These are phyloP conservation scores for Penicillium aurantiogriseum DNA, from an alignment of 2,329 filamentous ascomycete species.

Conservation along the genomic window DNA sequence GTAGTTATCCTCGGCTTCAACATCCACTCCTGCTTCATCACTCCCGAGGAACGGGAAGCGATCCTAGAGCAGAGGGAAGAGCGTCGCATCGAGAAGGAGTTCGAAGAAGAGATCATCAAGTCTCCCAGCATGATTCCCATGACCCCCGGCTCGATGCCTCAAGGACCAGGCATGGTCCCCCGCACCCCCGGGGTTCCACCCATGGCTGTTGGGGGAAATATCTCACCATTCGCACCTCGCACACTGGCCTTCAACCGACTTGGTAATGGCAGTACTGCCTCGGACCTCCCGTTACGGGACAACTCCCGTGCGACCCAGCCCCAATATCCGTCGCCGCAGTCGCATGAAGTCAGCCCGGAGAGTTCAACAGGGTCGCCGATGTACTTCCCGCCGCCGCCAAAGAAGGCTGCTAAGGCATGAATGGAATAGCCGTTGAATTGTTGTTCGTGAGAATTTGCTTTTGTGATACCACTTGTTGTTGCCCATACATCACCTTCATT, in stretches of 20 bases:
- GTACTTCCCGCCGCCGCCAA: constrained; percentile 47
- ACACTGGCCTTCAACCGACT: constrained; percentile 45
- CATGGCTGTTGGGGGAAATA: constrained; percentile 21
- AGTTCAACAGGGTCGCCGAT: constrained; percentile 22
- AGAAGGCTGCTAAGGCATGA: constrained; percentile 36
- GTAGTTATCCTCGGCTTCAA: constrained; percentile 49
- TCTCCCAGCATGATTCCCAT: constrained; percentile 38
- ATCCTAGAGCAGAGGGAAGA: constrained; percentile 37
- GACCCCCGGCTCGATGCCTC: constrained; percentile 29
- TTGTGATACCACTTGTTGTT: constrained; percentile 11
- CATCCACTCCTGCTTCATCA: constrained; percentile 48
- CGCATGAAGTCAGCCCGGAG: constrained; percentile 16
- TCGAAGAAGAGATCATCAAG: constrained; percentile 42
- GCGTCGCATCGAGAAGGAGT: constrained; percentile 40
- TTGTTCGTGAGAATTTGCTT: not conserved
- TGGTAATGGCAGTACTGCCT: constrained; percentile 33
- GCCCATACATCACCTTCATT: constrained; percentile 6
- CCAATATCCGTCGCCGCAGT: constrained; percentile 22
- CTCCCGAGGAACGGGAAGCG: constrained; percentile 38
- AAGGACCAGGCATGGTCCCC: constrained; percentile 24
- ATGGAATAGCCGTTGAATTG: not conserved
- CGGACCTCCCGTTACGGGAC: constrained; percentile 43
- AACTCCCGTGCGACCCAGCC: constrained; percentile 27
- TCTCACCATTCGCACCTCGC: constrained; percentile 37
- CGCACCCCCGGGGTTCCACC: constrained; percentile 34